Evolutionary conservation across 768 basidiomycete genomes (phyloP), one percentile per base, ranked within the genome.

Genomic region (Agrocybe praecox): DNA sequence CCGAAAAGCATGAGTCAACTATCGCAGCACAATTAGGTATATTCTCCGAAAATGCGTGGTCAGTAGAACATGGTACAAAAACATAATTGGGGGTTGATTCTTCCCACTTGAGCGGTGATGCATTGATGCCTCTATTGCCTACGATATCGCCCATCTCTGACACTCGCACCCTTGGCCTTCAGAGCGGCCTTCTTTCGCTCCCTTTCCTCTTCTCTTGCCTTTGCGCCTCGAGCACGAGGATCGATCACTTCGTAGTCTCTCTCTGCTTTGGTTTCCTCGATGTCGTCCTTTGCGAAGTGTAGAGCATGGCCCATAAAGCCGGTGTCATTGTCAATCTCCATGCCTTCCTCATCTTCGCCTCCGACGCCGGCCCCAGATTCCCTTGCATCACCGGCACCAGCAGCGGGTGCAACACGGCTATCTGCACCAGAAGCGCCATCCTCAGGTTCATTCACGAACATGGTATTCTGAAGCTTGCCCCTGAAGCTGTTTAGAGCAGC

Each of bases 211-310:
- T 93, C 89, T 64, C 79, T 84, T 22, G 92, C 92, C 47, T 83
- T 74, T 21, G 89, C 90, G 44, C 87, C 80, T 53, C 92, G 73
- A 47, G 83, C 81, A 56, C 92, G 74, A 0, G 92, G 92, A 67
- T 94, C 92, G 67, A 94, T 94, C 23, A 94, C 92, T 72, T 94
- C 92, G 65, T 93, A 94, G 55, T 94, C 92, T 52, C 90, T 73
- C 68, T 92, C 88, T 1, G 90, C 92, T 70, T 92, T 92, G 58
- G 79, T 80, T 72, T 94, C 92, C 64, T 91, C 91, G 21, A 77
- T 79, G 61, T 92, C 84, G 46, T 86, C 91, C 72, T 92, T 92
- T 10, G 90, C 85, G 73, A 94, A 92, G 58, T 81, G 80, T 55
- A 94, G 72, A 23, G 81, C 74, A 67, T 94, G 92, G 5, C 72